Evolutionary conservation across 192 early-diverging fungal species (phyloP).

Genomic region (Coemansia sp.): DNA sequence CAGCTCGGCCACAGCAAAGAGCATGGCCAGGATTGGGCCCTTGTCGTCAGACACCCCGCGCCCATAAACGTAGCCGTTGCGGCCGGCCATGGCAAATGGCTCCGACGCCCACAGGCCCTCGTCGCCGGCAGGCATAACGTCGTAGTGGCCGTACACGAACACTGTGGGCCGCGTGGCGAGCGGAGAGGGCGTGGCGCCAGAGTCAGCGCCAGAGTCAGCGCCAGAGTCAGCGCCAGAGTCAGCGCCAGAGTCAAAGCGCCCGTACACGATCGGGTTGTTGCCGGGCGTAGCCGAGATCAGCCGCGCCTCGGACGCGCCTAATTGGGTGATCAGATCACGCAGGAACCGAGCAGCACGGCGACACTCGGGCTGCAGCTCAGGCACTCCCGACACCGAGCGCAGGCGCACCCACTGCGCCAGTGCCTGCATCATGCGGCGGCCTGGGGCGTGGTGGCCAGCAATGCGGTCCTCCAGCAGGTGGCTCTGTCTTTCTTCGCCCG

Average conservation of each 20-base stretch:
- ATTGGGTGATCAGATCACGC: slow-evolving; percentile 61
- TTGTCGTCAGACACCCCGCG: slow-evolving; percentile 81
- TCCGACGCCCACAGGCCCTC: slow-evolving; percentile 60
- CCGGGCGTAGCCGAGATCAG: slow-evolving; percentile 60
- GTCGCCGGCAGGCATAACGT: slow-evolving; percentile 72
- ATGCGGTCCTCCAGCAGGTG: too few relatives aligned
- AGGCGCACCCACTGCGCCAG: slow-evolving; percentile 68
- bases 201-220: too few relatives aligned
- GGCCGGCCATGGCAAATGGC: slow-evolving; percentile 65
- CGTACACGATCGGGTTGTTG: slow-evolving; percentile 71
- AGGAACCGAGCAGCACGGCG: slow-evolving; percentile 70
- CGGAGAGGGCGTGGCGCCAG: too few relatives aligned
- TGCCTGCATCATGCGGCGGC: slow-evolving; percentile 55
- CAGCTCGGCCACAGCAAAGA: slow-evolving; percentile 70
- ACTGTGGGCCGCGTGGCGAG: slow-evolving; percentile 50
- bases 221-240: too few relatives aligned
- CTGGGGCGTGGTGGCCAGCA: too few relatives aligned
- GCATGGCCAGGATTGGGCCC: slow-evolving; percentile 69
- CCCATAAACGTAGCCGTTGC: slow-evolving; percentile 72
- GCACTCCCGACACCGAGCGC: slow-evolving; percentile 64
- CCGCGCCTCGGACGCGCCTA: slow-evolving; percentile 59
- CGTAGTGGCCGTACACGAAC: slow-evolving; percentile 78
- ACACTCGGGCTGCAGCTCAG: slow-evolving; percentile 68
- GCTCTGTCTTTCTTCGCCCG: too few relatives aligned
- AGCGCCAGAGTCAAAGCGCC: slow-evolving; percentile 57